Evolutionary conservation across 345 rosid species (phyloP).

Genomic region (Luvunga scandens): DNA sequence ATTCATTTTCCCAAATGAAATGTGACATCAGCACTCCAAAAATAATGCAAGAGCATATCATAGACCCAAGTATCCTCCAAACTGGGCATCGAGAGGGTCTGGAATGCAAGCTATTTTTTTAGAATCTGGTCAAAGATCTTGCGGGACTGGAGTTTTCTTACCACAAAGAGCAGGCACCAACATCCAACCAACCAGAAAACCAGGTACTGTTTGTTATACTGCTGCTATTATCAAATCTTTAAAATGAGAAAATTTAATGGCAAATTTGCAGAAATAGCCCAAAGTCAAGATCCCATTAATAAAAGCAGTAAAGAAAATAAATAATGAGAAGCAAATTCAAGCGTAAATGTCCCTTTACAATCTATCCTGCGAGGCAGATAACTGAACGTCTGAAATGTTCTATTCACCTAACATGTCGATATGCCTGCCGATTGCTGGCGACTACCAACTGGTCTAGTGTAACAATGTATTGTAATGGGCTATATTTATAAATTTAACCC

Average conservation of each 20-base stretch:
- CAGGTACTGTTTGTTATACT: slow-evolving; percentile 37
- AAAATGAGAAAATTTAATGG: not conserved
- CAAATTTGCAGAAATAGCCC: too few species aligned
- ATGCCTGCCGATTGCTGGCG: too few species aligned
- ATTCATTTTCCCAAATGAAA: not conserved
- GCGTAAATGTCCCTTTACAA: too few species aligned
- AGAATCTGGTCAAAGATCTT: slow-evolving; percentile 51
- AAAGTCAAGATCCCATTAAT: too few species aligned
- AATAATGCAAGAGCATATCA: slow-evolving; percentile 10
- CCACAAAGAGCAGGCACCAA: slow-evolving; percentile 45
- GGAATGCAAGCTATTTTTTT: slow-evolving; percentile 85
- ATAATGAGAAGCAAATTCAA: too few species aligned
- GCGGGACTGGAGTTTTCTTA: slow-evolving; percentile 90
- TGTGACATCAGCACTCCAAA: slow-evolving; percentile 23
- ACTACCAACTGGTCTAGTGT: too few species aligned
- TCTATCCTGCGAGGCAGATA: too few species aligned
- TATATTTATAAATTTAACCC: too few species aligned
- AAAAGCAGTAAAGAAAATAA: too few species aligned
- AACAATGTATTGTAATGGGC: too few species aligned
- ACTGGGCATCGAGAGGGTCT: slow-evolving; percentile 39
- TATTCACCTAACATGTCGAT: too few species aligned
- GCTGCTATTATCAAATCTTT: not conserved
- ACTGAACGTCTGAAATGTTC: too few species aligned
- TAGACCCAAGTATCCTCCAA: slow-evolving; percentile 12
- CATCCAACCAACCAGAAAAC: slow-evolving; percentile 39